Base-by-base conservation (phyloP, 129 eudicot genomes). In the Flaveria ramosissima region DNA sequence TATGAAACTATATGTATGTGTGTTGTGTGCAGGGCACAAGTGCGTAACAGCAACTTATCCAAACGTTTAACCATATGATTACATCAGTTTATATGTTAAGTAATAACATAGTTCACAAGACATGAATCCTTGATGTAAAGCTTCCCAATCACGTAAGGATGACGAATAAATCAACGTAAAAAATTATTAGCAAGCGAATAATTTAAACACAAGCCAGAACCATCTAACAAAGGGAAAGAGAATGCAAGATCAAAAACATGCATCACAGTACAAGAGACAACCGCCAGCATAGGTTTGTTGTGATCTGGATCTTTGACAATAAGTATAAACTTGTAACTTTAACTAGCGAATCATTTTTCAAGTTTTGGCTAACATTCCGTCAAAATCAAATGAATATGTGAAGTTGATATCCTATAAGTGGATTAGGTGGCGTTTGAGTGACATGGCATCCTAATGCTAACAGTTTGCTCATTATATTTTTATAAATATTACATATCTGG, bases 131-230 rank as follows among this genome's bases (percentile, higher is more conserved):
- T 26, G 9, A 50, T 50, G 47, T 71, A 17, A 50, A 71, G 46
- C 10, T 20, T 50, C 62, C 62, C 75, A 71, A 12, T 50, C 75
- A 71, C 26, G 6, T 50, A 50, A 48, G 43, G 46, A 50, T 71
- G 48, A 4, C 27, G 17, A 67, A 17, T 14, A 41, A 71, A 51
- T 48, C 9, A 50, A 50, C 11, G 16, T 26, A 23, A 59, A 27
- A 13, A 71, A 8, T 50, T 3, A 16, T 27, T 30, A 71, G 75
- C 26, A 55, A 53, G 51, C 52, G 55, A 4, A n/a, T 53, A 19
- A 57, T 26, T 39, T 23, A 73, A 30, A 32, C 42, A 15, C 70
- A 30, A 36, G 6, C 70, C 47, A 16, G 39, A 61, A 61, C 68
- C 68, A 23, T 61, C 42, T 4, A 6, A 26, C 68, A 42, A 61